Conservation (phyloP, 768 basidiomycete genomes). For the Boletus edulis region DNA sequence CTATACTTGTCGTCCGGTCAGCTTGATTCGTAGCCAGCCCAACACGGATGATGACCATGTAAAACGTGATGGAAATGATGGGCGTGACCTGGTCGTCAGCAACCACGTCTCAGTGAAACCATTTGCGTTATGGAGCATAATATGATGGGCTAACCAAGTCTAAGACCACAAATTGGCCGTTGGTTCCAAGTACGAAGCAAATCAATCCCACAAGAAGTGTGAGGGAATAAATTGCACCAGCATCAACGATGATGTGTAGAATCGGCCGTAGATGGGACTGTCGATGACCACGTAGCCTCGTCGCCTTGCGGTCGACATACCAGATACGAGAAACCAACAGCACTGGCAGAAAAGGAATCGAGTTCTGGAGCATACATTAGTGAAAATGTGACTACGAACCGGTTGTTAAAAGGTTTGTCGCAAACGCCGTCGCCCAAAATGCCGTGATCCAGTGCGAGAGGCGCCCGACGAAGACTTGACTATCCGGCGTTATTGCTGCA, state of each 20-base stretch:
- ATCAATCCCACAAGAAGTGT: not conserved
- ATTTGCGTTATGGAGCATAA: not conserved
- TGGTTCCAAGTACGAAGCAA: not conserved
- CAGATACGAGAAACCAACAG: not conserved
- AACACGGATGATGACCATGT: not conserved
- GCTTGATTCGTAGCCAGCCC: not conserved
- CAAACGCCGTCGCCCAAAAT: not conserved
- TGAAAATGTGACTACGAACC: not conserved
- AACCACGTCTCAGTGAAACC: not conserved
- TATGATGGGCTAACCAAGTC: not conserved
- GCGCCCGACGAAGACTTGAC: not conserved
- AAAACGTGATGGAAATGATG: not conserved
- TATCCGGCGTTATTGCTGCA: not conserved
- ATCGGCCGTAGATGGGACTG: not conserved
- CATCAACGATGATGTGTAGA: not conserved
- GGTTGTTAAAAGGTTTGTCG: not conserved
- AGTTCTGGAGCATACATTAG: not conserved
- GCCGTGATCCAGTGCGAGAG: not conserved
- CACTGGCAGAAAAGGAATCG: not conserved
- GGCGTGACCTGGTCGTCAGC: not conserved
- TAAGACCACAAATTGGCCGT: not conserved
- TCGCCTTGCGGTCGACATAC: not conserved
- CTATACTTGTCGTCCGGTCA: no score
- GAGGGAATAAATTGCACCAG: not conserved
- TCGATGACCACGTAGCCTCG: not conserved